Conservation (phyloP, 768 basidiomycete species). For the Leccinum truebloodii region DNA sequence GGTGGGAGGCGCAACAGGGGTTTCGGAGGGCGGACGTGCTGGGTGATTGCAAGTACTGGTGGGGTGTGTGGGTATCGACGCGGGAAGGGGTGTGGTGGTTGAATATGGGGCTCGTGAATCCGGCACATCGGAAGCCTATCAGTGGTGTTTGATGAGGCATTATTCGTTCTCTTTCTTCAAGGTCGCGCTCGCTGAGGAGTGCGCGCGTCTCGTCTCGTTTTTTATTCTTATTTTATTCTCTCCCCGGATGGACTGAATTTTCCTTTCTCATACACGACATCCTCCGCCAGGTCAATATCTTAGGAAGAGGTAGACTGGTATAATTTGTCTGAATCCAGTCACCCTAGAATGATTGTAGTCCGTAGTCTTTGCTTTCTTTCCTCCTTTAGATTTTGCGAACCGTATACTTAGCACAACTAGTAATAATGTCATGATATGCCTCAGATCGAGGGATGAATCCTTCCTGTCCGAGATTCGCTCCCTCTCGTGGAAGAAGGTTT, state of each 20-base stretch:
- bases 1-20: constrained; percentile 32
- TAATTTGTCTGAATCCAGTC: neutral
- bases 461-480: too few species aligned
- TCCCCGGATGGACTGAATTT: neutral
- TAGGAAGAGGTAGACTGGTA: neutral
- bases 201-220: neutral
- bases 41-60: constrained; percentile 46
- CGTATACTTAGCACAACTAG: neutral
- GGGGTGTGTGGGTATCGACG: constrained; percentile 39
- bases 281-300: neutral
- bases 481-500: too few species aligned
- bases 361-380: neutral
- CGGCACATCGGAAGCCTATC: constrained; percentile 10
- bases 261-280: neutral
- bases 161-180: neutral
- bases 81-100: constrained; percentile 44
- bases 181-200: neutral
- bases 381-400: neutral
- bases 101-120: constrained; percentile 43
- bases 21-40: constrained; percentile 51
- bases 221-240: neutral
- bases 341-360: neutral
- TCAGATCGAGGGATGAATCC: too few species aligned
- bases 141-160: neutral
- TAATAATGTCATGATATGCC: neutral